Base-by-base conservation (phyloP, 257 asterid genomes). In the Buddleja alternifolia region DNA sequence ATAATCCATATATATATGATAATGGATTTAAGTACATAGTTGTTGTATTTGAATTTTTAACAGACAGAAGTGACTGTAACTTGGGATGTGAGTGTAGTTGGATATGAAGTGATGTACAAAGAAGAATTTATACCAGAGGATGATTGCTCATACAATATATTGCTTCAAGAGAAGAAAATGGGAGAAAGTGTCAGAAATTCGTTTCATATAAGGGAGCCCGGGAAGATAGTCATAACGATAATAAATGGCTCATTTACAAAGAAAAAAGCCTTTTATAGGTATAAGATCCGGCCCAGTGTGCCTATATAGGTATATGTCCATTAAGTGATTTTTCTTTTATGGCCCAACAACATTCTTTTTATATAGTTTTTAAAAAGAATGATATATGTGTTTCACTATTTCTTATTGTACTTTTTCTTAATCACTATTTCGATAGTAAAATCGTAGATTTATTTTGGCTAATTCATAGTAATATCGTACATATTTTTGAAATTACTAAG, bases 71-170 rank as follows among this genome's bases (percentile, higher is more conserved):
- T 87, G 40, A 88, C 83, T 0, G 56, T 88, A 52, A 86, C 81
- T 0, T 92, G 98, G 98, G 98, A 90, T 34, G 72, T 88, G 52
- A 84, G 81, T 0, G 88, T 92, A 41, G 81, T 82, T 39, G 97
- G 96, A 36, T 70, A 62, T 48, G 96, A 90, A 48, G 98, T 85
- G 46, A 73, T 69, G 2, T 92, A 82, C 85, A 79, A 63, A 67
- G 98, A 90, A 63, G 98, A 90, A 37, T 92, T 92, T 9, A 53
- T 92, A 8, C 98, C 98, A 7, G 84, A 81, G 0, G 98, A 92
- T 75, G 98, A 92, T 47, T 79, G 97, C 39, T 92, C 97, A 2
- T 92, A 92, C 84, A 79, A 50, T 59, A 76, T 92, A n/a, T 74
- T 90, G 93, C 74, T 92, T 56, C 87, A 80, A 73, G 96, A 90